phyloP scores from a whole-genome alignment of 257 asterid genomes.

The Phtheirospermum japonicum region DNA sequence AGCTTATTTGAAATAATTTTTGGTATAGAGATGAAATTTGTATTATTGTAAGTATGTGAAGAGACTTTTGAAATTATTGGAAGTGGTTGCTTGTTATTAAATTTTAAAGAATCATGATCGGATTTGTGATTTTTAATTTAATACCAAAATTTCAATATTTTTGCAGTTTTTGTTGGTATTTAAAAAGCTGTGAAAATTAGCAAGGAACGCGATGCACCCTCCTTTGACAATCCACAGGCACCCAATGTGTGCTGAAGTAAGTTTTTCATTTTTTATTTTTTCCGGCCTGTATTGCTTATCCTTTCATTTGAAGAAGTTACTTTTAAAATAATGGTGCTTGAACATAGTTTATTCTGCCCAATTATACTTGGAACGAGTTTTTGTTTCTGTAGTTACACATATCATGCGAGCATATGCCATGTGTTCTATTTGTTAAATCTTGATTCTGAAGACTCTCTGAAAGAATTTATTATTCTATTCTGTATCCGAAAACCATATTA shows the following conservation, averaged over 20 bases:
- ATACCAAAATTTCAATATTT: background rate
- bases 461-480: background rate
- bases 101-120: too few species aligned
- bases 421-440: background rate
- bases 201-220: slow-evolving; percentile 60
- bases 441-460: background rate
- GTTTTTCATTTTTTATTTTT: slow-evolving; percentile 25
- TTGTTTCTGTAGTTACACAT: background rate
- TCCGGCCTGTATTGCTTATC: background rate
- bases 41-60: too few species aligned
- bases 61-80: too few species aligned
- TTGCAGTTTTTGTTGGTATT: slow-evolving; percentile 13
- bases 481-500: too few species aligned
- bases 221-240: slow-evolving; percentile 70
- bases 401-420: background rate
- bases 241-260: slow-evolving; percentile 78
- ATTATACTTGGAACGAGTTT: too few species aligned
- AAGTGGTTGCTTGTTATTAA: too few species aligned
- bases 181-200: background rate
- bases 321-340: too few species aligned
- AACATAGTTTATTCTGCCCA: background rate
- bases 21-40: too few species aligned
- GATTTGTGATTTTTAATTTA: background rate
- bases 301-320: background rate
- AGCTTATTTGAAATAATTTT: too few species aligned